Conservation (phyloP, 208 protist genomes). For the Zelonia costaricensis region DNA sequence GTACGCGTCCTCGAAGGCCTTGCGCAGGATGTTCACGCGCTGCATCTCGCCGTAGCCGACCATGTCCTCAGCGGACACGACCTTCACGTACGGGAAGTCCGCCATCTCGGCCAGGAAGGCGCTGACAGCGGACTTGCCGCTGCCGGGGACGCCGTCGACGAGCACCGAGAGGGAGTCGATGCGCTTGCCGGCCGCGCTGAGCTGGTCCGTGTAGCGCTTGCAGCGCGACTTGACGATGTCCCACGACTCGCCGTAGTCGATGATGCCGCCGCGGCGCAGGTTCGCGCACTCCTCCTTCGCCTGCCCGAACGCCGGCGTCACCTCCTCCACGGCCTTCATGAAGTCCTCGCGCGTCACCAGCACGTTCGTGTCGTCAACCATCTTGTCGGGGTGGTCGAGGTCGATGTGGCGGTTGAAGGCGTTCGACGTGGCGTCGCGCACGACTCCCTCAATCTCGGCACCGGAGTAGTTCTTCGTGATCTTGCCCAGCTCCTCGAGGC, state of each 20-base stretch:
- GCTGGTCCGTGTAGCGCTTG: slow-evolving; percentile 75
- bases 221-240: slow-evolving; percentile 51
- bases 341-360: slow-evolving; percentile 80
- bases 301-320: slow-evolving; percentile 97
- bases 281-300: slow-evolving; percentile 91
- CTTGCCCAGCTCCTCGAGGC: slow-evolving; percentile 92
- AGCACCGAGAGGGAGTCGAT: slow-evolving; percentile 95
- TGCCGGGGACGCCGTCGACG: slow-evolving; percentile 88
- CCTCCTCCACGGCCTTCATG: slow-evolving; percentile 77
- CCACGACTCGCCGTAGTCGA: slow-evolving; percentile 93
- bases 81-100: slow-evolving; percentile 97
- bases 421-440: slow-evolving; percentile 86
- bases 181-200: slow-evolving; percentile 75
- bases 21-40: slow-evolving; percentile 93
- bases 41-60: slow-evolving; percentile 92
- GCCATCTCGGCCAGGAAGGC: slow-evolving; percentile 87
- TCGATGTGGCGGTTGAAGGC: slow-evolving; percentile 93
- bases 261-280: slow-evolving; percentile 91
- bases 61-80: slow-evolving; percentile 94
- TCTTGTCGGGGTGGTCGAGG: slow-evolving; percentile 65
- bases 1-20: slow-evolving; percentile 99
- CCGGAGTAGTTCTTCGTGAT: slow-evolving; percentile 99
- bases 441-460: slow-evolving; percentile 95
- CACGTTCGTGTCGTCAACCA: slow-evolving; percentile 57
- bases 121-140: slow-evolving; percentile 97